phyloP scores from a whole-genome alignment of 192 early-diverging fungal genomes.

The Coemansia sp. region DNA sequence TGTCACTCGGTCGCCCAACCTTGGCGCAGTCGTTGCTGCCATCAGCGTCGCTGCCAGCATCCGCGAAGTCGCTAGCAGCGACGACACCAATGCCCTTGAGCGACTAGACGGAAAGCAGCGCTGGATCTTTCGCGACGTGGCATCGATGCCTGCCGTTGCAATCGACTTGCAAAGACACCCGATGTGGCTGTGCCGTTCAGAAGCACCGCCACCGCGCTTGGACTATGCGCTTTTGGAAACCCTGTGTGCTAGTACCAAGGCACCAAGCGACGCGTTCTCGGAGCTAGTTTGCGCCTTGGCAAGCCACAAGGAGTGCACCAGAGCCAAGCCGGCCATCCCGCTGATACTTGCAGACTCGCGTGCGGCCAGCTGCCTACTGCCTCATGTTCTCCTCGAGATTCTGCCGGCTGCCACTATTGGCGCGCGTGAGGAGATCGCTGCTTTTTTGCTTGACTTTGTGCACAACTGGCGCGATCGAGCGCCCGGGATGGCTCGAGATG shows the following conservation, averaged over 20 bases:
- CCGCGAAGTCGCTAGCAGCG: background rate
- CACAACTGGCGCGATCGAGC: constrained; percentile 48
- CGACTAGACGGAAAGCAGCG: constrained; percentile 24
- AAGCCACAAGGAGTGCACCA: constrained; percentile 13
- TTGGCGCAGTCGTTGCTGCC: constrained; percentile 23
- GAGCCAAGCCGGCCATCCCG: constrained; percentile 17
- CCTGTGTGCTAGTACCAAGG: constrained; percentile 16
- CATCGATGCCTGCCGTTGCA: constrained; percentile 22
- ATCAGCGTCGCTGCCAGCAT: constrained; percentile 19
- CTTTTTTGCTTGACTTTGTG: constrained; percentile 47
- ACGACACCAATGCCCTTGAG: background rate
- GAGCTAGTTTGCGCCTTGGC: constrained; percentile 39
- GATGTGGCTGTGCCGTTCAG: background rate
- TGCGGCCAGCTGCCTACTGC: constrained; percentile 32
- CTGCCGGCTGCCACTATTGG: constrained; percentile 13
- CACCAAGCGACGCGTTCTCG: constrained; percentile 19
- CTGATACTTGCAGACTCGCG: constrained; percentile 35
- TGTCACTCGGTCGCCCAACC: constrained; percentile 17
- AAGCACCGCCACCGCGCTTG: constrained; percentile 12
- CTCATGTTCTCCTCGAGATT: constrained; percentile 30
- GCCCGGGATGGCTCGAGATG: constrained; percentile 28
- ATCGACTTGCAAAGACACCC: background rate
- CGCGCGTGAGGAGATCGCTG: constrained; percentile 25
- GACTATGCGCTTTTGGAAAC: constrained; percentile 25
- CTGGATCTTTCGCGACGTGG: constrained; percentile 19